A percentile compares a stretch with the other conserved stretches of the same genome.
These are phyloP conservation scores for Tephrocybe sp. DNA, from an alignment of 768 basidiomycete species.

Conservation along the genomic window DNA sequence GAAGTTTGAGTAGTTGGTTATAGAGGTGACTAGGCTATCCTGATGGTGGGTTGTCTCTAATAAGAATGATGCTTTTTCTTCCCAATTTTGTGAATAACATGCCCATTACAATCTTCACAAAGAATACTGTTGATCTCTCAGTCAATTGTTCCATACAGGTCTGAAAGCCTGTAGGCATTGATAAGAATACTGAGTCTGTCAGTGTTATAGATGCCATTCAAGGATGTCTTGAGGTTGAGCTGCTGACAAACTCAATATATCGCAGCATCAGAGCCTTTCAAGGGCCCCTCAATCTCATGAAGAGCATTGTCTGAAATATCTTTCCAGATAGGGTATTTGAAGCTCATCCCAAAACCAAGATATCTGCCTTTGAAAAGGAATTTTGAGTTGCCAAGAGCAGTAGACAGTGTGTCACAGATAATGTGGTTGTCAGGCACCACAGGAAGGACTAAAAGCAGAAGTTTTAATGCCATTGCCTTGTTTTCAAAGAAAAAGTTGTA, in stretches of 20 bases:
- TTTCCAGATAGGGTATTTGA: conserved; percentile 42
- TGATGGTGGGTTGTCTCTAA: neutral
- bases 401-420: conserved; percentile 14
- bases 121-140: neutral
- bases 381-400: conserved; percentile 28
- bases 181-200: neutral
- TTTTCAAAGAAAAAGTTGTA: conserved; percentile 37
- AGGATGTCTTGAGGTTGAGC: neutral
- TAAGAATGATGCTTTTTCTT: neutral
- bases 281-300: neutral
- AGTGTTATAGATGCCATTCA: neutral
- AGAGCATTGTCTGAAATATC: no score
- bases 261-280: conserved; percentile 31
- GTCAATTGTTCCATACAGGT: neutral
- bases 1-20: neutral
- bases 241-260: conserved; percentile 18
- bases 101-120: neutral
- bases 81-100: neutral
- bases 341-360: conserved; percentile 38
- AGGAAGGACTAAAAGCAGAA: neutral
- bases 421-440: conserved; percentile 11
- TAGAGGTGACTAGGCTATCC: conserved; percentile 3
- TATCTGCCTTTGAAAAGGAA: conserved; percentile 38
- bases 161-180: neutral
- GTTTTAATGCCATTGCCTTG: neutral